Evolutionary conservation across 2,329 filamentous ascomycete genomes (phyloP).

Genomic region (Colletotrichum abscissum): DNA sequence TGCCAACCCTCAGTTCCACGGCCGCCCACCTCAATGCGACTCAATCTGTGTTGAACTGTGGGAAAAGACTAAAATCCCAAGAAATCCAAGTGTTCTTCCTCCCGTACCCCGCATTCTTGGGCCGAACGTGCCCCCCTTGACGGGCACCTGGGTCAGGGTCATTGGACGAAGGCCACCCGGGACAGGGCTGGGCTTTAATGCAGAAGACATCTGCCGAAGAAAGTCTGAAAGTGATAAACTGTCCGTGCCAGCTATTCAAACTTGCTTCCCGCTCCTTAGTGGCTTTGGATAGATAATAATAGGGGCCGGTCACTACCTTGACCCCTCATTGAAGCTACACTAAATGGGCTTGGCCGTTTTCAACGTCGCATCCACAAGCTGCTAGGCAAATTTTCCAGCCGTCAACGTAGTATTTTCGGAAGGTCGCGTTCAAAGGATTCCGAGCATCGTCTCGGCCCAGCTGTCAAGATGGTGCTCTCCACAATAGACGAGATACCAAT

Average conservation of each 20-base stretch:
- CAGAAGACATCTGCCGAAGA: neutral
- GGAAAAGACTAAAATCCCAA: neutral
- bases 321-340: neutral
- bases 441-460: neutral
- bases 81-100: neutral
- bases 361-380: neutral
- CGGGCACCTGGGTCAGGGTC: neutral
- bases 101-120: conserved; percentile 4
- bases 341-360: neutral
- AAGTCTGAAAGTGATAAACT: neutral
- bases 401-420: neutral
- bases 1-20: neutral
- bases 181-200: neutral
- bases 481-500: neutral
- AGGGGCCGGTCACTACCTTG: neutral
- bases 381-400: neutral
- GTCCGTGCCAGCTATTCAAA: neutral
- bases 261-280: neutral
- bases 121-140: neutral
- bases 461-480: conserved; percentile 8
- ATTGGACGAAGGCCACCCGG: neutral
- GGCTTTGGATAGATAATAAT: neutral
- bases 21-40: neutral
- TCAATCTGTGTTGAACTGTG: neutral
- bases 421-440: neutral